These are phyloP conservation scores for Biancaea sappan DNA, from an alignment of 306 rosid species.

Conservation along the genomic window DNA sequence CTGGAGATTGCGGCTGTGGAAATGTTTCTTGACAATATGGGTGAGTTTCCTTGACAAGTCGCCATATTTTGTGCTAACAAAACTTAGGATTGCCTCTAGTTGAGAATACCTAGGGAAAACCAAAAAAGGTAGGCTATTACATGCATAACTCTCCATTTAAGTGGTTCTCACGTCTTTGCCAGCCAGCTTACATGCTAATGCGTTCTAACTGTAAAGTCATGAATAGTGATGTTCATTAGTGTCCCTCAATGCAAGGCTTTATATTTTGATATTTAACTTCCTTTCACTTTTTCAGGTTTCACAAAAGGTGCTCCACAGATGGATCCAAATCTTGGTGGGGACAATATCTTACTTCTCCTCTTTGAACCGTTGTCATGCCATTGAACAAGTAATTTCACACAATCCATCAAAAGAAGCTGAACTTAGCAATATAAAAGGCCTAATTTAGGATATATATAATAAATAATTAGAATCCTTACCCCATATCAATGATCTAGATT, in stretches of 20 bases:
- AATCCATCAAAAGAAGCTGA: too few species aligned
- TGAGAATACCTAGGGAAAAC: too few species aligned
- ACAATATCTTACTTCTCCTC: neutral
- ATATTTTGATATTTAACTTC: neutral
- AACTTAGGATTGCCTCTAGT: too few species aligned
- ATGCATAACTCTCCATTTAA: neutral
- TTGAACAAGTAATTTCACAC: neutral
- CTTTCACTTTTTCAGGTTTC: constrained; percentile 11
- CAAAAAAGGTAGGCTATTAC: neutral
- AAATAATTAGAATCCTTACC: too few species aligned
- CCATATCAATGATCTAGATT: too few species aligned
- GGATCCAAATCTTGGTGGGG: constrained; percentile 24
- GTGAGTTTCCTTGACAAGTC: too few species aligned
- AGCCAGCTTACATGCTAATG: neutral
- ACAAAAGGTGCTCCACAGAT: constrained; percentile 5
- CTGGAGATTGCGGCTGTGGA: too few species aligned
- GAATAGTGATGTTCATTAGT: neutral
- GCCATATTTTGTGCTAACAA: too few species aligned
- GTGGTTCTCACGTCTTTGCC: neutral
- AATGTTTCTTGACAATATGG: too few species aligned
- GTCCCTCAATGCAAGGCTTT: constrained; percentile 5
- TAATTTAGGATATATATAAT: too few species aligned
- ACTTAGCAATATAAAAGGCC: too few species aligned
- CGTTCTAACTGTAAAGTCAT: neutral
- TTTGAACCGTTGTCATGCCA: constrained; percentile 13